These are phyloP conservation scores for Arachis stenosperma DNA, from an alignment of 306 rosid species.

Conservation along the genomic window DNA sequence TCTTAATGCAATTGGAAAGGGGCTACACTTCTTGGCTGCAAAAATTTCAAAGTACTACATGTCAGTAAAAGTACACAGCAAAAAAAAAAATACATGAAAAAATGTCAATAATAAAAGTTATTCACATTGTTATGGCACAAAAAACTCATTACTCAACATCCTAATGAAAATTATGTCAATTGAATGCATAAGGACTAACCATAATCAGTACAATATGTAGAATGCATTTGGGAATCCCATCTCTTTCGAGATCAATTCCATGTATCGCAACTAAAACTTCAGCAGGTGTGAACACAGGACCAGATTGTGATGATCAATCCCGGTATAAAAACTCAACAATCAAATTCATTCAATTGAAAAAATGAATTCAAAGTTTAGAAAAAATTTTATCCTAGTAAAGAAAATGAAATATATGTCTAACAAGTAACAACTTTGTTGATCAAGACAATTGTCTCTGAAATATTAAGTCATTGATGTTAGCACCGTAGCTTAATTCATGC, in stretches of 20 bases:
- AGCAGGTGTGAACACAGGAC: slow-evolving; percentile 84
- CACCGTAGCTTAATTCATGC: slow-evolving; percentile 51
- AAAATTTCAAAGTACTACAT: too few relatives aligned
- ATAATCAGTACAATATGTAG: too few relatives aligned
- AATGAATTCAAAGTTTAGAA: slow-evolving; percentile 21
- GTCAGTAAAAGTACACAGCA: too few relatives aligned
- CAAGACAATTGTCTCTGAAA: slow-evolving; percentile 16
- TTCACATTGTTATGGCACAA: too few relatives aligned
- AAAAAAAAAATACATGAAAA: too few relatives aligned
- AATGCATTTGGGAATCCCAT: slow-evolving; percentile 59
- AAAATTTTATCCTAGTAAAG: slow-evolving; percentile 9
- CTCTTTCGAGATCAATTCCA: slow-evolving; percentile 94
- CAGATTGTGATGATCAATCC: slow-evolving; percentile 68
- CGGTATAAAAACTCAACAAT: slow-evolving; percentile 47
- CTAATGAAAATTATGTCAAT: too few relatives aligned
- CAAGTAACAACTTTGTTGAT: neutral
- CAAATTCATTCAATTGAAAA: slow-evolving; percentile 26
- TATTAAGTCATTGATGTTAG: slow-evolving; percentile 21
- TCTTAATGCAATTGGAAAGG: too few relatives aligned
- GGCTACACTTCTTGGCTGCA: too few relatives aligned
- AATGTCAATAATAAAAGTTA: too few relatives aligned
- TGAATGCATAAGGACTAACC: too few relatives aligned
- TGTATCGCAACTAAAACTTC: slow-evolving; percentile 93
- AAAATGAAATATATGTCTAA: neutral
- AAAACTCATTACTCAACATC: too few relatives aligned